Conservation (phyloP, 768 basidiomycete species). For the Phylloporus sp. region DNA sequence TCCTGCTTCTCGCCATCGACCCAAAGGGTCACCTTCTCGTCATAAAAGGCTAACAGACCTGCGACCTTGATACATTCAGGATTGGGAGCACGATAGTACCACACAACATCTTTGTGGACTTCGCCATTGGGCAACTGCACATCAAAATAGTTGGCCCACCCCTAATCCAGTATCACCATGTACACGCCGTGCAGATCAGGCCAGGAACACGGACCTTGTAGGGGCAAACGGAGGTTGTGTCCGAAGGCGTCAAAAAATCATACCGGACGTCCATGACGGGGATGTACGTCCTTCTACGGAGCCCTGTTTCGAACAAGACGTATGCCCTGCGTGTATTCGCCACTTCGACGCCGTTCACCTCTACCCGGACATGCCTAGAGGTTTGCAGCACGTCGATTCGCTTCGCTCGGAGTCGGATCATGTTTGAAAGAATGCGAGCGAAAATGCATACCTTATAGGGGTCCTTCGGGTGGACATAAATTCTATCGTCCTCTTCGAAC, state of each 20-base stretch:
- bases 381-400: constrained; percentile 58
- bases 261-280: constrained; percentile 51
- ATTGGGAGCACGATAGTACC: constrained; percentile 58
- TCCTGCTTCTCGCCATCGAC: constrained; percentile 53
- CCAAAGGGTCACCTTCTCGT: constrained; percentile 65
- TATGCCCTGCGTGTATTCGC: constrained; percentile 51
- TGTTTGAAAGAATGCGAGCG: neutral
- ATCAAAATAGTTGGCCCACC: constrained; percentile 54
- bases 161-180: constrained; percentile 33
- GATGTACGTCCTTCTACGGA: constrained; percentile 57
- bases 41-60: constrained; percentile 56
- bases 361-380: constrained; percentile 55
- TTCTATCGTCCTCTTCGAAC: constrained; percentile 66
- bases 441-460: constrained; percentile 58
- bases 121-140: constrained; percentile 43
- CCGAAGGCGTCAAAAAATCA: constrained; percentile 45
- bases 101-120: constrained; percentile 46
- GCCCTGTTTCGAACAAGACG: constrained; percentile 54
- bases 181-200: neutral
- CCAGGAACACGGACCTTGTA: constrained; percentile 49
- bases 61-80: constrained; percentile 46
- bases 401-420: constrained; percentile 26
- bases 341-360: constrained; percentile 57
- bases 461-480: constrained; percentile 59
- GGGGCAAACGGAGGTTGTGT: constrained; percentile 47